Evolutionary conservation across 2,329 filamentous ascomycete species (phyloP).

Genomic region (Aquanectria penicillioides): DNA sequence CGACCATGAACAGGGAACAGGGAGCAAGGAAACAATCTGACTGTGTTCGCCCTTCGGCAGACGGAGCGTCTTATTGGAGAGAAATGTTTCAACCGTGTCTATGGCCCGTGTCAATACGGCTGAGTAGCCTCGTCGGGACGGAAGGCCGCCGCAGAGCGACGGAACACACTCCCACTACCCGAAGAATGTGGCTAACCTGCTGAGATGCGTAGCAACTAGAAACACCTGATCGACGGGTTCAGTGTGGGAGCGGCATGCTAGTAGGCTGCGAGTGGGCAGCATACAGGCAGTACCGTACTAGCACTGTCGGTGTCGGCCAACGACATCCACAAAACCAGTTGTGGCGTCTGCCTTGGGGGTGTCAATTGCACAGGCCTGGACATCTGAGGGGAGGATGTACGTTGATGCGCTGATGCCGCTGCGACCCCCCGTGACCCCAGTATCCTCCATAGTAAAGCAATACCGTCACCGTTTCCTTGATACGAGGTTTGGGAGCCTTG

Average conservation of each 20-base stretch:
- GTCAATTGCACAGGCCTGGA: constrained; percentile 8
- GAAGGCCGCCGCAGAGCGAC: not conserved
- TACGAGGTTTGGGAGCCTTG: constrained; percentile 1
- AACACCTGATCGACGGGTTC: not conserved
- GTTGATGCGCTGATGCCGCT: not conserved
- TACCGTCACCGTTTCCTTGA: constrained; percentile 2
- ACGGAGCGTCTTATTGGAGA: not conserved
- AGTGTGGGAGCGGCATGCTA: not conserved
- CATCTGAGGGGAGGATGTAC: constrained; percentile 1
- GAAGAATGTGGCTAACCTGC: constrained; percentile 1
- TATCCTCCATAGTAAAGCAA: not conserved
- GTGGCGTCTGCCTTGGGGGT: constrained; percentile 14
- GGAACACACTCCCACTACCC: constrained; percentile 19
- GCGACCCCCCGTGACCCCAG: constrained; percentile 5
- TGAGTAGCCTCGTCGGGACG: constrained; percentile 8
- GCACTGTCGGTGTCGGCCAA: not conserved
- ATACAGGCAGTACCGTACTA: not conserved
- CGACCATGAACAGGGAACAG: constrained; percentile 24
- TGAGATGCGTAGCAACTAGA: not conserved
- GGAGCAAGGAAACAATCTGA: constrained; percentile 26
- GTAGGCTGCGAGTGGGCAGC: not conserved
- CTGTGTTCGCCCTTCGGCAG: constrained; percentile 15
- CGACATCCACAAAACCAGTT: constrained; percentile 17
- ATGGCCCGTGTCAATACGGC: constrained; percentile 1
- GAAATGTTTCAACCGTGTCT: not conserved